phyloP scores from a whole-genome alignment of 306 rosid genomes.

The Carpinus viminea region DNA sequence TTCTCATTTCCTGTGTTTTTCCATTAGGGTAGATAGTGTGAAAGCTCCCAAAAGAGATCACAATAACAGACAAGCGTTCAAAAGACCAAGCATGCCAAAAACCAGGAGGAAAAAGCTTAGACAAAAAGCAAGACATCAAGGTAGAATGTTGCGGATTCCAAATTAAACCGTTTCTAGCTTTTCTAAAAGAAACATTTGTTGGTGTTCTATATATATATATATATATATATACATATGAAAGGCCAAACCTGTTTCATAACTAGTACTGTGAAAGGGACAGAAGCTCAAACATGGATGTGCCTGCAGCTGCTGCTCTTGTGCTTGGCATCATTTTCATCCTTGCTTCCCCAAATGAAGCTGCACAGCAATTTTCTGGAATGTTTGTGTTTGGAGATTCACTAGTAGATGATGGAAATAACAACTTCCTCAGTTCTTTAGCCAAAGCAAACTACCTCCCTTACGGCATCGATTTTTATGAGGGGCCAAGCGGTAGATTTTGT shows the following conservation, averaged over 20 bases:
- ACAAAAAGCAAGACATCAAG: neutral
- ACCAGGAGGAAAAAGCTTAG: constrained; percentile 9
- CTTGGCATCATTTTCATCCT: constrained; percentile 21
- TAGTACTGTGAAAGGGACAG: neutral
- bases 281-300: constrained; percentile 9
- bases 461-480: constrained; percentile 34
- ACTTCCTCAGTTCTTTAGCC: constrained; percentile 32
- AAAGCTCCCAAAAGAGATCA: neutral
- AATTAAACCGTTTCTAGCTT: constrained; percentile 6
- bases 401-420: constrained; percentile 39
- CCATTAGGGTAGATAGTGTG: too few relatives aligned
- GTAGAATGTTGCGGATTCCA: neutral
- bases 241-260: neutral
- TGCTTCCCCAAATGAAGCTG: neutral
- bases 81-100: constrained; percentile 17
- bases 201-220: neutral
- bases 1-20: too few relatives aligned
- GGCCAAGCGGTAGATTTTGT: constrained; percentile 39
- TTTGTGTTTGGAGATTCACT: constrained; percentile 53
- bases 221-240: neutral
- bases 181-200: neutral
- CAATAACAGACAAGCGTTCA: neutral
- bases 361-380: constrained; percentile 29
- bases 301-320: neutral
- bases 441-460: constrained; percentile 37